Evolutionary conservation across 2,329 filamentous ascomycete genomes (phyloP).

Genomic region (Calonectria pteridis): DNA sequence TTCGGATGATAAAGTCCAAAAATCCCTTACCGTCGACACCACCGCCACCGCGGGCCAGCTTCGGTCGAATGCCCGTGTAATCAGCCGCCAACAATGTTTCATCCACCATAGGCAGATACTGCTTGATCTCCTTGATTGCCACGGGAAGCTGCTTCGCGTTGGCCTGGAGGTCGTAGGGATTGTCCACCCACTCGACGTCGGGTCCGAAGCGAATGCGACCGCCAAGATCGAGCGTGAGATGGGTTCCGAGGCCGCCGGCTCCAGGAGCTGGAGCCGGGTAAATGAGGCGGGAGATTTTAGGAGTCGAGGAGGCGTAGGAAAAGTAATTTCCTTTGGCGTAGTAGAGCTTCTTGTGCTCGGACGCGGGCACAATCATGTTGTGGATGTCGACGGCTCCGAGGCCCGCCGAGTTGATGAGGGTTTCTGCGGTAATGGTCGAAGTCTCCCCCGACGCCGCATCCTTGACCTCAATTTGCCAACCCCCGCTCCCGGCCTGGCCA

Average conservation of each 20-base stretch:
- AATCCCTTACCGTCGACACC: slow-evolving; percentile 76
- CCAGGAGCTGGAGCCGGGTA: slow-evolving; percentile 91
- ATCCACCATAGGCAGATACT: slow-evolving; percentile 83
- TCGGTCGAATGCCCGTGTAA: slow-evolving; percentile 93
- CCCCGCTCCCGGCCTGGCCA: slow-evolving; percentile 61
- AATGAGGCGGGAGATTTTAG: slow-evolving; percentile 77
- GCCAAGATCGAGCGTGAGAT: slow-evolving; percentile 89
- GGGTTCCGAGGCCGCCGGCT: slow-evolving; percentile 88
- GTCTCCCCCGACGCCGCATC: slow-evolving; percentile 61
- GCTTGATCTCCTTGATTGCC: slow-evolving; percentile 80
- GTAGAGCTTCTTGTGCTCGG: slow-evolving; percentile 70
- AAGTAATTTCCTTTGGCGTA: slow-evolving; percentile 98
- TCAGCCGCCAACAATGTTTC: slow-evolving; percentile 76
- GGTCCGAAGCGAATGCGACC: slow-evolving; percentile 92
- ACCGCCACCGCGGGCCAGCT: slow-evolving; percentile 73
- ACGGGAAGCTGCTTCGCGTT: slow-evolving; percentile 71
- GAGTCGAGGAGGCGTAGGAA: slow-evolving; percentile 77
- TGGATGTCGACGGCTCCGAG: slow-evolving; percentile 84
- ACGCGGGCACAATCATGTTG: slow-evolving; percentile 81
- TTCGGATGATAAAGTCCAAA: slow-evolving; percentile 84
- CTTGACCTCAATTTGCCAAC: slow-evolving; percentile 78
- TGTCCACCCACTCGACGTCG: slow-evolving; percentile 92
- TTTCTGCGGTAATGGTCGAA: slow-evolving; percentile 77
- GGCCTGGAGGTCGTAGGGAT: slow-evolving; percentile 75
- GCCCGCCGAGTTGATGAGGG: slow-evolving; percentile 88